Percentiles rank a stretch among this genome's conserved stretches.
These are phyloP conservation scores for Litsea cubeba DNA, from an alignment of 164 flowering plant species.

Conservation along the genomic window DNA sequence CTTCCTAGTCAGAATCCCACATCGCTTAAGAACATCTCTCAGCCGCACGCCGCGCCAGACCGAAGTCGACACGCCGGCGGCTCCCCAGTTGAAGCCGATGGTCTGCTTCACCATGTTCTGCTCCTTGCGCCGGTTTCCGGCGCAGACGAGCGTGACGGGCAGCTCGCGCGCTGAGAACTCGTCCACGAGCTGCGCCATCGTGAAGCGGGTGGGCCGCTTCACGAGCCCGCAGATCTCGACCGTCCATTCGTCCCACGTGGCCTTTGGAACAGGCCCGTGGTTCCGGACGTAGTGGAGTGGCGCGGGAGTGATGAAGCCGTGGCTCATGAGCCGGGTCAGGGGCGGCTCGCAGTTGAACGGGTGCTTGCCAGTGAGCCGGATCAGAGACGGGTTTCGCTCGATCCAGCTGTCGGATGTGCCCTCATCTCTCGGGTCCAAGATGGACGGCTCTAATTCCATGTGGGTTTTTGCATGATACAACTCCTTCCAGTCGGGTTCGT, in stretches of 20 bases:
- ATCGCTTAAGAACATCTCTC: constrained; percentile 25
- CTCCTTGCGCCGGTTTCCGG: constrained; percentile 92
- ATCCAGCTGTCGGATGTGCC: constrained; percentile 80
- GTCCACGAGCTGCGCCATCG: constrained; percentile 71
- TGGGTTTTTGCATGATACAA: constrained; percentile 8
- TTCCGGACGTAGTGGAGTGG: constrained; percentile 96
- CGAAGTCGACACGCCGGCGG: constrained; percentile 75
- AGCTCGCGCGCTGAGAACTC: constrained; percentile 64
- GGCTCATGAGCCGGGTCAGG: constrained; percentile 65
- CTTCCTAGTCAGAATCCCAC: constrained; percentile 32
- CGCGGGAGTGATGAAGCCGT: constrained; percentile 89
- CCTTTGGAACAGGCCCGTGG: constrained; percentile 79
- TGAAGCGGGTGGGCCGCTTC: constrained; percentile 47
- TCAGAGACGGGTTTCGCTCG: constrained; percentile 60
- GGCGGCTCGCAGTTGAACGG: constrained; percentile 92
- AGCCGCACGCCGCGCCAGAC: constrained; percentile 85
- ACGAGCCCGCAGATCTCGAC: constrained; percentile 82
- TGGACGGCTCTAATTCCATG: constrained; percentile 54
- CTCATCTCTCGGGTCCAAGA: constrained; percentile 55
- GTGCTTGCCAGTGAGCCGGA: constrained; percentile 91
- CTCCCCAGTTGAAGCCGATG: constrained; percentile 96
- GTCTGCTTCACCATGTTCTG: constrained; percentile 90
- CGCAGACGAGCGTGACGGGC: constrained; percentile 87
- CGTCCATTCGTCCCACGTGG: constrained; percentile 35
- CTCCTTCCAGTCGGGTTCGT: constrained; percentile 13